Percentiles rank a stretch among this genome's conserved stretches.
These are phyloP conservation scores for Thraustochytrium sp. DNA, from an alignment of 352 stramenopile species.

Conservation along the genomic window DNA sequence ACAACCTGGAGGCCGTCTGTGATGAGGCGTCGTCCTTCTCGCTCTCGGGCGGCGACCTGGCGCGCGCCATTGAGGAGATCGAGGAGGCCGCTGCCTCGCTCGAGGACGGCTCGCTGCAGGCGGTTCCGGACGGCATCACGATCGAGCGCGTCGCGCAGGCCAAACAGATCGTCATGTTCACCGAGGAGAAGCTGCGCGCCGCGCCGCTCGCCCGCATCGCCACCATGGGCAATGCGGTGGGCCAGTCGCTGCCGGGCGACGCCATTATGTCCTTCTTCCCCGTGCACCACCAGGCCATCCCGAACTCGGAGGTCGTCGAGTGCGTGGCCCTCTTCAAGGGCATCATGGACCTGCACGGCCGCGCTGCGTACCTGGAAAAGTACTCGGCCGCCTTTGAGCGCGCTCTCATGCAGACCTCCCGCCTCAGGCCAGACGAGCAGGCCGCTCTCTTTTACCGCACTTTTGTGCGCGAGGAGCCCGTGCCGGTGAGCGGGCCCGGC, in stretches of 20 bases:
- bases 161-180: constrained; percentile 26
- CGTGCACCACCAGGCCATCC: neutral
- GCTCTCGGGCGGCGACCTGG: constrained; percentile 84
- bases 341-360: neutral
- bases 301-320: neutral
- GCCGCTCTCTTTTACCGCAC: constrained; percentile 51
- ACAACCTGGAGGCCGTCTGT: constrained; percentile 93
- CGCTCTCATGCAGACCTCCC: constrained; percentile 39
- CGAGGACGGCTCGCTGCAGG: neutral
- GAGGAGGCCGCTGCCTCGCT: neutral
- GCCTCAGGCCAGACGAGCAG: constrained; percentile 38
- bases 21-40: constrained; percentile 93
- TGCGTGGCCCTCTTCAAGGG: neutral
- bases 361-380: constrained; percentile 21
- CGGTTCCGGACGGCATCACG: neutral
- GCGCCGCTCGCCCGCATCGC: neutral
- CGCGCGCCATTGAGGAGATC: constrained; percentile 81
- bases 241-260: neutral
- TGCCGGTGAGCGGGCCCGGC: constrained; percentile 41
- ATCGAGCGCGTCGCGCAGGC: neutral
- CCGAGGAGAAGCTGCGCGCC: neutral
- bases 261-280: neutral
- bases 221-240: neutral
- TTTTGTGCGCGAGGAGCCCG: constrained; percentile 44
- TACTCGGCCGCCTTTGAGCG: neutral